Conservation (phyloP, 2,329 filamentous ascomycete genomes). For the Cucurbitaria berberidis region DNA sequence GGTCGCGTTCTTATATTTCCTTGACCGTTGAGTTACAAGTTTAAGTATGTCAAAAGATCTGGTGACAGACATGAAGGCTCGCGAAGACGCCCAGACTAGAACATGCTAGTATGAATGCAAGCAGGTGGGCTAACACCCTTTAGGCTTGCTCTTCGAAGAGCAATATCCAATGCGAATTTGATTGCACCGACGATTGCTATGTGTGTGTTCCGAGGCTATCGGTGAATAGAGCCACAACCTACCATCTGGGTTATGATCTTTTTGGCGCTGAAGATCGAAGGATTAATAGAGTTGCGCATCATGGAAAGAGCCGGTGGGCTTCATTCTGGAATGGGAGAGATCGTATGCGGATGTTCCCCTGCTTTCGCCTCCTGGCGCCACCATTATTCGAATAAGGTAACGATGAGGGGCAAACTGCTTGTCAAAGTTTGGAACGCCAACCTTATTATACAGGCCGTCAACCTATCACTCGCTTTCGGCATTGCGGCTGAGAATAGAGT, state of each 20-base stretch:
- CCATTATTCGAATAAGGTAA: neutral
- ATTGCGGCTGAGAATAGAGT: slow-evolving; percentile 1
- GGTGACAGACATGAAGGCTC: neutral
- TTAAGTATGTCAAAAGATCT: neutral
- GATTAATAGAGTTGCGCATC: neutral
- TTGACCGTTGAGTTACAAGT: neutral
- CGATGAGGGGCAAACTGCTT: neutral
- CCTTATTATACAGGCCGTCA: neutral
- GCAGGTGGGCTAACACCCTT: neutral
- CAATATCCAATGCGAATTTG: neutral
- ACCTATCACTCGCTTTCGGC: neutral
- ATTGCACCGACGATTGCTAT: neutral
- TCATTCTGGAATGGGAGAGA: neutral
- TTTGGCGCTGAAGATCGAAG: neutral
- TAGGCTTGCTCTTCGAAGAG: neutral
- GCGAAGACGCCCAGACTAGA: neutral
- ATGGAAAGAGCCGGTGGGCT: neutral
- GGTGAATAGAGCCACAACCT: neutral
- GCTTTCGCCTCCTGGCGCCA: neutral
- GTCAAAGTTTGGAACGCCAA: neutral
- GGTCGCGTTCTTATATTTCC: neutral
- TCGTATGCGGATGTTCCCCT: neutral
- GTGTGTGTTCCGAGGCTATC: neutral
- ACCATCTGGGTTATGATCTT: neutral
- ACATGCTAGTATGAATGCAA: neutral